Base-by-base conservation (phyloP, 768 basidiomycete species). In the Termitomyces sp. region DNA sequence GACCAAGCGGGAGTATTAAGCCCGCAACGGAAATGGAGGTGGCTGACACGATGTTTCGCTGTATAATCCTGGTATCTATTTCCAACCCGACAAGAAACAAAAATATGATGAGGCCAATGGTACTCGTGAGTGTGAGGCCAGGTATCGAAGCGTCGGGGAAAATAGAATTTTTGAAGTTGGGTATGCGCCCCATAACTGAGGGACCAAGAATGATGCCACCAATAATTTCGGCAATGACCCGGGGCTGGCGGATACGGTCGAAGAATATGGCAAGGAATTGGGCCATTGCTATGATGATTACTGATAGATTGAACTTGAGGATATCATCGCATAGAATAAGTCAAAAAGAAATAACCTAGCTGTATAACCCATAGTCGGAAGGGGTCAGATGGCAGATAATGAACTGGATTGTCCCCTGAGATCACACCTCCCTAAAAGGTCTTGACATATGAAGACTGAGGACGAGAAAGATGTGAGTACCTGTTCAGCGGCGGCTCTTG, bases 221-320 rank as follows among this genome's bases (percentile, higher is more conserved):
- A 54, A 98, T 82, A 57, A 97, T 88, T 68, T 98, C 95, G 41
- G 94, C 85, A 52, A 97, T 93, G 58, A 98, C 95, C n/a, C 86
- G 79, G 2, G 96, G 96, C 65, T 98, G 95, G 34, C 83, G 84
- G 35, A 96, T 83, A 54, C 79, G 84, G 8, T 74, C 69, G 21
- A 97, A 76, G 50, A 81, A 56, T 19, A 89, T 69, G 0, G 83
- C 78, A 10, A 98, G 82, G 5, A 88, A 56, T 65, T 94, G 90
- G 37, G 85, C 84, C 78, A 94, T 84, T 34, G 71, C 72, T 55
- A 97, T 78, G 73, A 98, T 94, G 61, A 98, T 82, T 48, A 88
- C 88, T 84, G 70, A 41, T 32, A 16, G 5, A 46, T 30, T 25
- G 37, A 12, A 63, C 45, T 39, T 37, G 23, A 32, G 54, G 57